Base-by-base conservation (phyloP, 1,139 yeast genomes). In the Candida sanyaensis region DNA sequence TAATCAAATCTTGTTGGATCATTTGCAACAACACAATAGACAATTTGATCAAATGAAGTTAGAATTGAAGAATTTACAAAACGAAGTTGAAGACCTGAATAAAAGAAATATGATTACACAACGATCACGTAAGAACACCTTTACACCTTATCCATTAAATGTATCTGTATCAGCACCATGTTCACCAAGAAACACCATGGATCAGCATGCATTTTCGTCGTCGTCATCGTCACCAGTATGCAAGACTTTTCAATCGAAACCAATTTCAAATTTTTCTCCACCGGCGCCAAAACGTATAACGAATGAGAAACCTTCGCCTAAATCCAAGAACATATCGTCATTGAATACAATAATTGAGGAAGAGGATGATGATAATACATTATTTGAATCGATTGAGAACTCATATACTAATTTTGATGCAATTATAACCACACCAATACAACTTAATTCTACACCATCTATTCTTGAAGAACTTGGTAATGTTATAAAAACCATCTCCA, bases 91-190 rank as follows among this genome's bases (percentile, higher is more conserved):
- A 9, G 32, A 38, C 9, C 33, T 26, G 21, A 26, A 38, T 26
- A 34, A 30, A 13, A 40, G 36, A 27, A 40, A 31, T 13, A 31
- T 34, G 10, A 37, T 45, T 5, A 43, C 40, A 11, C 46, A 49
- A 6, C 45, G 47, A 21, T 45, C 42, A 31, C 44, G 45, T 37
- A 37, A 41, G n/a, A 33, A 36, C 41, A 44, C 51, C 7, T 46
- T 54, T 26, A 45, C 54, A 8, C 55, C 57, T 38, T 54, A 48
- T 39, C 55, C 57, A 3, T 48, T 54, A 41, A 49, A 46, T 28
- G 37, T 46, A 28, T 31, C 51, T 40, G 17, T 30, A 13, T n/a
- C 44, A n/a, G 11, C 48, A 6, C 37, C 39, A 24, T 26, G 17
- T 24, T 33, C 47, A 13, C 45, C 51, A 37, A 26, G 9, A 6